phyloP scores from a whole-genome alignment of 2,329 filamentous ascomycete species.

The Raffaelea albimanens region DNA sequence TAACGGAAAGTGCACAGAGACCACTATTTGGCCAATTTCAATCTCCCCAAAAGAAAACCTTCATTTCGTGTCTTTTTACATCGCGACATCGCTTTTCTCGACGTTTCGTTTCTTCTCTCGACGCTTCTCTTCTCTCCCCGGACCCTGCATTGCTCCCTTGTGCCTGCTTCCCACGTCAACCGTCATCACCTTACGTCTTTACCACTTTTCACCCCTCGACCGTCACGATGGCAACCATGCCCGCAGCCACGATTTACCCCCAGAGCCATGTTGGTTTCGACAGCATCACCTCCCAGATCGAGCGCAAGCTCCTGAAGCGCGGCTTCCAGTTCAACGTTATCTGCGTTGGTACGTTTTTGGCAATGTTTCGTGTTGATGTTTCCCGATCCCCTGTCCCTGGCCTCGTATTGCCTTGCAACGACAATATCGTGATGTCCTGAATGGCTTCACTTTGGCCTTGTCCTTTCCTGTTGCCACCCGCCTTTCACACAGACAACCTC shows the following conservation, averaged over 20 bases:
- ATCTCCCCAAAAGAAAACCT: slow-evolving; percentile 8
- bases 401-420: slow-evolving; percentile 2
- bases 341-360: slow-evolving; percentile 80
- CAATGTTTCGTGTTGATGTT: neutral
- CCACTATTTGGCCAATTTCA: slow-evolving; percentile 9
- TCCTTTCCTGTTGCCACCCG: neutral
- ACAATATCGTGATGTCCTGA: neutral
- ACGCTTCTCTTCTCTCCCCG: slow-evolving; percentile 4
- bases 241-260: slow-evolving; percentile 68
- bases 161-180: slow-evolving; percentile 15
- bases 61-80: slow-evolving; percentile 17
- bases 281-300: slow-evolving; percentile 98
- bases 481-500: neutral
- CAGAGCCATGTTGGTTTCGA: slow-evolving; percentile 99
- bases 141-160: slow-evolving; percentile 6
- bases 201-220: slow-evolving; percentile 4
- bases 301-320: slow-evolving; percentile 98
- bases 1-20: slow-evolving; percentile 22
- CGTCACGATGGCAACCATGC: slow-evolving; percentile 49
- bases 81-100: slow-evolving; percentile 1
- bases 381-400: neutral
- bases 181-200: slow-evolving; percentile 13
- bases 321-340: slow-evolving; percentile 98
- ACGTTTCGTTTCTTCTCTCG: neutral
- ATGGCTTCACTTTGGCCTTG: slow-evolving; percentile 2